Base-by-base conservation (phyloP, 441 rosid species). In the Dalechampia spathulata region DNA sequence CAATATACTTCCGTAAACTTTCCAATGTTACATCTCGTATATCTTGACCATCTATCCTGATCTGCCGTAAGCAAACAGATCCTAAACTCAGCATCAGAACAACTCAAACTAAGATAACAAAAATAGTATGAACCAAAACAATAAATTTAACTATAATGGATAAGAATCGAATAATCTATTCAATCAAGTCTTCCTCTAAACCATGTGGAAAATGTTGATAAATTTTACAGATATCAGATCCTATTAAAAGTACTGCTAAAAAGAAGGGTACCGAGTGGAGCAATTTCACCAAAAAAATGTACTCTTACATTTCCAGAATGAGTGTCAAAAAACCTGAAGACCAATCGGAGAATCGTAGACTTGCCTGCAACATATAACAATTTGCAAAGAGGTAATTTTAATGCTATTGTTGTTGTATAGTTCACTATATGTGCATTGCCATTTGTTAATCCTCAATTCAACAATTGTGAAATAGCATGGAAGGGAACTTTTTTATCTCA, bases 321-420 rank as follows among this genome's bases (percentile, higher is more conserved):
- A 22, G 85, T 27, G 27, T 93, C 93, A 60, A 89, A 93, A 67
- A 82, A 81, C 58, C 96, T 83, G 81, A 90, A 87, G 58, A 93
- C 78, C 86, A 93, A 64, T 72, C 97, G 69, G 62, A 90, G 95
- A 64, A 93, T 78, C 40, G 99, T 93, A 21, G 99, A 93, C 73
- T 93, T 93, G n/a, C 98, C 95, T 94, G 93, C 85, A 73, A 63
- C 55, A 47, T 0, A 55, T 36, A 34, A 37, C 36, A 53, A 61
- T 19, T 52, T 14, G 54, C n/a, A n/a, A n/a, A n/a, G n/a, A n/a
- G n/a, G n/a, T n/a, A n/a, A n/a, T n/a, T n/a, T n/a, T n/a, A n/a
- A n/a, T n/a, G n/a, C n/a, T n/a, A n/a, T n/a, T n/a, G n/a, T n/a
- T n/a, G n/a, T n/a, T n/a, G n/a, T n/a, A n/a, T n/a, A n/a, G n/a